Percentiles rank a stretch among this genome's conserved stretches.
These are phyloP conservation scores for Nymphaea colorata DNA, from an alignment of 164 flowering plant species.

Conservation along the genomic window DNA sequence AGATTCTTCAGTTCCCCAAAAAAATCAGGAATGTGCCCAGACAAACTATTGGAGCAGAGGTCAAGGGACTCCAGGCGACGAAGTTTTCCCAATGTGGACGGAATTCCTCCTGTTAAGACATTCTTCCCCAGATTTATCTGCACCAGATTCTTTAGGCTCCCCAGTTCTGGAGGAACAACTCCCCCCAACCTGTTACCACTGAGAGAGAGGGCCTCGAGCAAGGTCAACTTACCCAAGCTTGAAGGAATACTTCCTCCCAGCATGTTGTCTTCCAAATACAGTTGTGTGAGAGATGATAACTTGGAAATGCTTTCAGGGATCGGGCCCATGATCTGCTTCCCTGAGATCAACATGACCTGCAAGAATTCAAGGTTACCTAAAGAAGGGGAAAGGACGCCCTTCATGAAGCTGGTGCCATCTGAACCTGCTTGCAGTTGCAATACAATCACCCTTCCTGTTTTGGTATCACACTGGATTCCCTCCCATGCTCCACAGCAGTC, in stretches of 20 bases:
- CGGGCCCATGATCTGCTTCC: constrained; percentile 54
- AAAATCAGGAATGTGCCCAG: constrained; percentile 59
- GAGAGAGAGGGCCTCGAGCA: constrained; percentile 44
- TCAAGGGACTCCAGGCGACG: constrained; percentile 53
- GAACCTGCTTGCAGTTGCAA: constrained; percentile 41
- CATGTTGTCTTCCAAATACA: constrained; percentile 61
- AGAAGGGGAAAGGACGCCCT: constrained; percentile 60
- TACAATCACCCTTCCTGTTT: constrained; percentile 49
- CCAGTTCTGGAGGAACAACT: constrained; percentile 49
- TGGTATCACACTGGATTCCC: constrained; percentile 58
- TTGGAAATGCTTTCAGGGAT: constrained; percentile 60
- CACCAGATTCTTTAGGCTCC: constrained; percentile 31
- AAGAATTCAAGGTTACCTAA: constrained; percentile 46
- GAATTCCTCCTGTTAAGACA: constrained; percentile 51
- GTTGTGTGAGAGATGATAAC: constrained; percentile 45
- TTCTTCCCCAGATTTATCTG: constrained; percentile 52
- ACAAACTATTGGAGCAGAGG: constrained; percentile 57
- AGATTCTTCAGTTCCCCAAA: constrained; percentile 48
- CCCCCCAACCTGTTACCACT: constrained; percentile 60
- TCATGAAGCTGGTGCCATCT: constrained; percentile 43
- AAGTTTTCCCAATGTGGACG: constrained; percentile 36
- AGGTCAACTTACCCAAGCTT: constrained; percentile 38
- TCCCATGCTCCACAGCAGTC: constrained; percentile 93
- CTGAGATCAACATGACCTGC: constrained; percentile 59
- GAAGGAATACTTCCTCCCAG: constrained; percentile 65